phyloP scores from a whole-genome alignment of 2,329 filamentous ascomycete genomes.

The Xenosphaeropsis pyriputrescens region DNA sequence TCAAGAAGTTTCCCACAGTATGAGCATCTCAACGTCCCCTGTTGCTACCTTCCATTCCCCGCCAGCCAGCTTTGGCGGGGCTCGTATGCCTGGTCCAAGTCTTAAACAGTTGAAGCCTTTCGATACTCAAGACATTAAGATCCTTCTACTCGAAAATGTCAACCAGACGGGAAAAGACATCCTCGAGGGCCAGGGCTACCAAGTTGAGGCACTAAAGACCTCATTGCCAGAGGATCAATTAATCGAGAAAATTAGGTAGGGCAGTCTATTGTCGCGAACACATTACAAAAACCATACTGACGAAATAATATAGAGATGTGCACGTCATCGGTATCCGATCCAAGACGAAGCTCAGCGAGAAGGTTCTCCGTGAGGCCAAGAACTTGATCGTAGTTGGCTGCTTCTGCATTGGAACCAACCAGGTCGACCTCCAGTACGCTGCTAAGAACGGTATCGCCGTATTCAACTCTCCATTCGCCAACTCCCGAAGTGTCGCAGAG shows the following conservation, averaged over 20 bases:
- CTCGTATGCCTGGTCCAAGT: conserved; percentile 25
- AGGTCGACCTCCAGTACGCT: conserved; percentile 76
- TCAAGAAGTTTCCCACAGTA: conserved; percentile 37
- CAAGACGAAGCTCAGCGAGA: conserved; percentile 85
- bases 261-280: background rate
- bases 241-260: conserved; percentile 88
- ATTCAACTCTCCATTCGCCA: conserved; percentile 98
- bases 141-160: conserved; percentile 88
- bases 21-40: conserved; percentile 63
- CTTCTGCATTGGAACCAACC: conserved; percentile 98
- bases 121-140: conserved; percentile 90
- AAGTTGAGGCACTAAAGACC: conserved; percentile 82
- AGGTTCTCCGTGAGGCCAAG: conserved; percentile 76
- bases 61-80: conserved; percentile 43
- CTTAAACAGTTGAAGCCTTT: conserved; percentile 86
- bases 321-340: conserved; percentile 97
- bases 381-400: conserved; percentile 93
- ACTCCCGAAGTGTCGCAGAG: conserved; percentile 93
- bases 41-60: conserved; percentile 62
- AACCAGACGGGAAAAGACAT: conserved; percentile 82
- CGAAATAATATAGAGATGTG: conserved; percentile 49
- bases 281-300: conserved; percentile 6
- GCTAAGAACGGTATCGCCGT: conserved; percentile 82
- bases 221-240: conserved; percentile 85
- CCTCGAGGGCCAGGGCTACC: conserved; percentile 75